Evolutionary conservation across 2,329 filamentous ascomycete species (phyloP).

Genomic region (Ceratocystis smalleyi): DNA sequence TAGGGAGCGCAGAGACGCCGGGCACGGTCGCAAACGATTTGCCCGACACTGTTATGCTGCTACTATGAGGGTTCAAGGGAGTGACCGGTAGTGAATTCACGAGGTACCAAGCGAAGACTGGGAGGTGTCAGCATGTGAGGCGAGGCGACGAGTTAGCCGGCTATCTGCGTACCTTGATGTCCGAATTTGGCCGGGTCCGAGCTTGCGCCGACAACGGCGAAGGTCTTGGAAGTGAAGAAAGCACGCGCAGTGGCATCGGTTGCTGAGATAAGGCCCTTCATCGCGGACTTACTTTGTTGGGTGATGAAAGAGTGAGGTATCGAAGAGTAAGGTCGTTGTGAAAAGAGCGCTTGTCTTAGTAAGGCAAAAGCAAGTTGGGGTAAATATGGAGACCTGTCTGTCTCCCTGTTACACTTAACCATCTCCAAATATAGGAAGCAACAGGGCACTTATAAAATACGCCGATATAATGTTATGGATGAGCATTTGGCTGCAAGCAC

Average conservation of each 20-base stretch:
- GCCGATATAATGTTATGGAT: not conserved
- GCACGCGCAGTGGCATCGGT: conserved; percentile 54
- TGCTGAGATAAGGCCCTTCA: conserved; percentile 9
- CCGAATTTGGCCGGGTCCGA: conserved; percentile 76
- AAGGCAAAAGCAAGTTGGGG: not conserved
- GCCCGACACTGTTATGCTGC: conserved; percentile 43
- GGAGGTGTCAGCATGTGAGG: not conserved
- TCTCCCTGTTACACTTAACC: not conserved
- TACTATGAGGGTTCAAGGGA: conserved; percentile 62
- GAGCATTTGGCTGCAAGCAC: too few species aligned
- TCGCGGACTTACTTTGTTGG: not conserved
- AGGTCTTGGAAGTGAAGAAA: conserved; percentile 67
- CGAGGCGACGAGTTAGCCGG: conserved; percentile 8
- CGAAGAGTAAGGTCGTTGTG: not conserved
- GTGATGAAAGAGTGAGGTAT: not conserved
- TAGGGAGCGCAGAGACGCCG: conserved; percentile 47
- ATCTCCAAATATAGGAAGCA: not conserved
- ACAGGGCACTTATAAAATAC: not conserved
- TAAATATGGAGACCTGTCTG: not conserved
- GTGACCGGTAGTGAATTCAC: conserved; percentile 58
- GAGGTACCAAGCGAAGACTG: conserved; percentile 86
- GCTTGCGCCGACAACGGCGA: conserved; percentile 81
- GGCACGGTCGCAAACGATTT: conserved; percentile 44
- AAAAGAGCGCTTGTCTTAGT: not conserved
- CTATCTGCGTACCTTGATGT: conserved; percentile 53